Evolutionary conservation across 140 eudicot genomes (phyloP), one percentile per base, ranked within the genome.

Genomic region (Senecio squalidus): DNA sequence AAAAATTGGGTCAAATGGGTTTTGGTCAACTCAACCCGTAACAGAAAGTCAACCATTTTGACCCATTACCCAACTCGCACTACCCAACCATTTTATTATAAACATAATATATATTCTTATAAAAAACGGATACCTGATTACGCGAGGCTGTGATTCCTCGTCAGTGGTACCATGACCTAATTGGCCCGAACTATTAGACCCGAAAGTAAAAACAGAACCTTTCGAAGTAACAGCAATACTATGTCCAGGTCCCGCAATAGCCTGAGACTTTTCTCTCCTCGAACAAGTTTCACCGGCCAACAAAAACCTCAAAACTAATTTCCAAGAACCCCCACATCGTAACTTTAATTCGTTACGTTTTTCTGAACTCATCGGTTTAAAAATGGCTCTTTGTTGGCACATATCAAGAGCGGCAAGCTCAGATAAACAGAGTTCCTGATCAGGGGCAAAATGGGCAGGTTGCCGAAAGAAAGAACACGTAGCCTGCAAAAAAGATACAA

Each of bases 321-420:
- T 92, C 98, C 98, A 92, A 8, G 96, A 81, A 25, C 96, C 98
- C 46, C 98, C 98, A 65, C 98, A 87, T 69, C 73, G 73, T 65
- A 27, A 74, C 77, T 87, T 92, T 60, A 92, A 52, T 47, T 71
- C 79, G 22, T 60, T 59, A 3, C 81, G 75, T 67, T 84, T 62
- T 54, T 87, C 93, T 5, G 62, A 39, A 0, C 69, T 76, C 98
- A 92, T 87, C 15, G 95, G 89, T 60, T 72, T 92, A 71, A 92
- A 87, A 44, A 92, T 78, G 10, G 89, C 98, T 67, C 98, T 78
- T 69, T 79, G 79, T 43, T 82, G 89, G 73, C 98, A 92, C 95
- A 87, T 80, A 64, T 92, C 98, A 55, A 87, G 95, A 52, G 98
- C 96, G 1, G 98, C 98, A 21, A 92, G 92, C 87, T 92, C 98